Evolutionary conservation across 768 basidiomycete genomes (phyloP).

Genomic region (Boletus rubroflammeus): DNA sequence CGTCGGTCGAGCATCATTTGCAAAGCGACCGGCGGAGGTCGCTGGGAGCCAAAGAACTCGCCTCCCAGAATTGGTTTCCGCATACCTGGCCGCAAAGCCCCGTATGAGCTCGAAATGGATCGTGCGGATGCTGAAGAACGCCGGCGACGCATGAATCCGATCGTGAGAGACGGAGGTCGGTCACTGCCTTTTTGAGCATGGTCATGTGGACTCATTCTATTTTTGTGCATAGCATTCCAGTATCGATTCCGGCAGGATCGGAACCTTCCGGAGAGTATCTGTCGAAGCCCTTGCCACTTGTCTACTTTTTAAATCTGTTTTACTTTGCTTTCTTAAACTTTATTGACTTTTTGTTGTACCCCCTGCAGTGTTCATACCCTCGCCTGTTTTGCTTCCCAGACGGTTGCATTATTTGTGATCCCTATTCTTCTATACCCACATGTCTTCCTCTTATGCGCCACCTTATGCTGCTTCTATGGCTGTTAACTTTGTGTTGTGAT

Average conservation of each 20-base stretch:
- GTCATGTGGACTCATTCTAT: conserved; percentile 3
- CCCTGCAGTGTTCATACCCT: conserved; percentile 17
- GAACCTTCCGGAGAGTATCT: conserved; percentile 40
- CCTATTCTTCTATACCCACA: conserved; percentile 19
- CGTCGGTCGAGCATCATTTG: conserved; percentile 63
- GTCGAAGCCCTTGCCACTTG: conserved; percentile 46
- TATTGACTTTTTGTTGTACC: conserved; percentile 27
- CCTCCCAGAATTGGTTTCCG: conserved; percentile 43
- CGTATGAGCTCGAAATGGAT: conserved; percentile 69
- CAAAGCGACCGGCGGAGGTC: conserved; percentile 75
- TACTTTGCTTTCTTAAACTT: conserved; percentile 8
- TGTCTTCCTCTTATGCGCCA: conserved; percentile 15
- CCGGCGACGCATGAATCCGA: conserved; percentile 52
- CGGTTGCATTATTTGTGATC: conserved; percentile 1
- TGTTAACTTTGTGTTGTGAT: conserved; percentile 6
- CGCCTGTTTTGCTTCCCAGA: not conserved
- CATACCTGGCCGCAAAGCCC: conserved; percentile 62
- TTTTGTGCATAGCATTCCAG: conserved; percentile 48
- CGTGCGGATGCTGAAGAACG: conserved; percentile 55
- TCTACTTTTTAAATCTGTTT: conserved; percentile 52
- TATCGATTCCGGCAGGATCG: conserved; percentile 54
- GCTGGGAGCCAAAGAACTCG: conserved; percentile 69
- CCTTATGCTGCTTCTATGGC: conserved; percentile 16
- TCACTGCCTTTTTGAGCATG: not conserved
- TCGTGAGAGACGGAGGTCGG: conserved; percentile 57